Evolutionary conservation across 139 green algal species (phyloP).

Genomic region (Chlamydomonas incerta): DNA sequence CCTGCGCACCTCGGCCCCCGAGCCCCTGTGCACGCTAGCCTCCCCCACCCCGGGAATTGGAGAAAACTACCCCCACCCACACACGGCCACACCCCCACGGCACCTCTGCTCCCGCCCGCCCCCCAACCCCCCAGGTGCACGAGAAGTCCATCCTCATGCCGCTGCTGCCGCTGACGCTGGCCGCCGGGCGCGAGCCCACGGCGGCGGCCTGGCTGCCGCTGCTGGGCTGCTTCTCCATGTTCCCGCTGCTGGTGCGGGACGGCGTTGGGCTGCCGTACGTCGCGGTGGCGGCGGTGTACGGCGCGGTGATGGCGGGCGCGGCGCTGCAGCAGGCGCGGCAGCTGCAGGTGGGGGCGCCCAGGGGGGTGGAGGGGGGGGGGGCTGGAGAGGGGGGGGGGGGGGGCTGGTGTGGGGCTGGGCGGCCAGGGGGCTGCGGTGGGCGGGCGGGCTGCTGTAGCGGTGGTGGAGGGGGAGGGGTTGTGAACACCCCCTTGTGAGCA

Average conservation of each 20-base stretch:
- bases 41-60: background rate
- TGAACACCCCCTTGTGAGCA: background rate
- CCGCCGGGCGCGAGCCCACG: constrained; percentile 57
- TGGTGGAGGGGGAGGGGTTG: too few relatives aligned
- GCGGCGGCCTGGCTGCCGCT: constrained; percentile 70
- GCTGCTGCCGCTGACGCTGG: constrained; percentile 84
- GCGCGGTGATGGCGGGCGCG: constrained; percentile 2
- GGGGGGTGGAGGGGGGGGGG: background rate
- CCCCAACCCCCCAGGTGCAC: constrained; percentile 83
- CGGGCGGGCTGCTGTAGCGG: too few relatives aligned
- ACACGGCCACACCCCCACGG: background rate
- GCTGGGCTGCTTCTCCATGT: constrained; percentile 88
- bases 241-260: constrained; percentile 90
- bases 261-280: constrained; percentile 80
- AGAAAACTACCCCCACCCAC: background rate
- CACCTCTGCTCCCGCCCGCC: background rate
- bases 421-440: too few relatives aligned
- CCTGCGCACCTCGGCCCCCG: too few relatives aligned
- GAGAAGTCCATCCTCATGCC: constrained; percentile 98
- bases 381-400: too few relatives aligned
- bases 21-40: too few relatives aligned
- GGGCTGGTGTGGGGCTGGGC: too few relatives aligned
- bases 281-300: constrained; percentile 55
- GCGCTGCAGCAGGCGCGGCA: background rate
- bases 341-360: background rate